Evolutionary conservation across 2,329 filamentous ascomycete species (phyloP).

Genomic region (Colletotrichum tofieldiae): DNA sequence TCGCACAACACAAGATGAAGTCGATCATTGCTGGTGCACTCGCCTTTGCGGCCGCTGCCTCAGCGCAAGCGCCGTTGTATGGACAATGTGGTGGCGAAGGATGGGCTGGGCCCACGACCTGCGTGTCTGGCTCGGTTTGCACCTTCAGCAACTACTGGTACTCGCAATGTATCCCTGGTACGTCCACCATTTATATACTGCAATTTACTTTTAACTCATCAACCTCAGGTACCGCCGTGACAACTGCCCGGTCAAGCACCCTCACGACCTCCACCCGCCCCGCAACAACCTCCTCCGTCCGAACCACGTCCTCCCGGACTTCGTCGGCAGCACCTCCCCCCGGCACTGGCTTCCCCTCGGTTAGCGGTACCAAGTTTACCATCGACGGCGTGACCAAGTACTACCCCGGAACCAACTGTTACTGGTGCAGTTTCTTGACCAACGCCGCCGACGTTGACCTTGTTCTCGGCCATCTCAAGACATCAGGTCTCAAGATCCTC

Average conservation of each 20-base stretch:
- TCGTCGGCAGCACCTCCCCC: constrained; percentile 38
- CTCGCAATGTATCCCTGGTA: constrained; percentile 54
- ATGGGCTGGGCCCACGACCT: constrained; percentile 61
- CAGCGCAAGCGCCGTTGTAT: constrained; percentile 45
- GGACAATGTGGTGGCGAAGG: constrained; percentile 61
- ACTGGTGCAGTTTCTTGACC: constrained; percentile 70
- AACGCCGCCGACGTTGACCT: constrained; percentile 71
- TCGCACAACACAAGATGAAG: constrained; percentile 33
- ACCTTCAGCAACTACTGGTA: constrained; percentile 55
- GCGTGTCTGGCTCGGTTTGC: constrained; percentile 57
- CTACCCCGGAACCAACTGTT: constrained; percentile 70
- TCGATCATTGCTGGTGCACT: constrained; percentile 25
- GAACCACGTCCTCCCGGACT: constrained; percentile 39
- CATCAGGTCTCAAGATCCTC: constrained; percentile 69
- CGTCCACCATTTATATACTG: constrained; percentile 37
- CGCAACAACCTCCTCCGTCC: constrained; percentile 33
- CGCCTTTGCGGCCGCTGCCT: constrained; percentile 36
- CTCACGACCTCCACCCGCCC: constrained; percentile 35
- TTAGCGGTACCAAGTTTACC: constrained; percentile 54
- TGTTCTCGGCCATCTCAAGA: constrained; percentile 63
- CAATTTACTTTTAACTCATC: neutral
- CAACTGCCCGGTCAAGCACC: constrained; percentile 30
- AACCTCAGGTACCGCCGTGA: constrained; percentile 35
- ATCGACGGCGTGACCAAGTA: constrained; percentile 64
- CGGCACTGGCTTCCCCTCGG: constrained; percentile 44